Percentiles rank a stretch among this genome's conserved stretches.
These are phyloP conservation scores for Penicillium sp. DNA, from an alignment of 2,329 filamentous ascomycete species.

Conservation along the genomic window DNA sequence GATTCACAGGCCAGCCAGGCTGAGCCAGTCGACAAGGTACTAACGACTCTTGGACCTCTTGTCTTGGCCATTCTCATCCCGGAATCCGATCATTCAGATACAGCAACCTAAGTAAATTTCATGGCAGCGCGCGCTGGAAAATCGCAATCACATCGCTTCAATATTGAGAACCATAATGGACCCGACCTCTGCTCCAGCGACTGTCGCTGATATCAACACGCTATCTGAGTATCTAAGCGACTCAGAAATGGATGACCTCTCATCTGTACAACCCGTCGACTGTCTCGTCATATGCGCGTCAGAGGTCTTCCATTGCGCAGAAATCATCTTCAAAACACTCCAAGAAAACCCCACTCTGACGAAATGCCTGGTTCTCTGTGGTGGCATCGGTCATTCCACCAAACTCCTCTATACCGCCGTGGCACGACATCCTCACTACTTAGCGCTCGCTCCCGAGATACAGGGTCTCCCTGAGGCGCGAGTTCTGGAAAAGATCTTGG, in stretches of 20 bases:
- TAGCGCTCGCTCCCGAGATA: conserved; percentile 34
- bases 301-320: conserved; percentile 40
- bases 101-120: no score
- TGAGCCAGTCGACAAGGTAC: neutral
- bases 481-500: conserved; percentile 42
- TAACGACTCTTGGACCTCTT: no score
- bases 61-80: no score
- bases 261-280: conserved; percentile 31
- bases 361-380: conserved; percentile 45
- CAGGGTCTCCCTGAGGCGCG: conserved; percentile 44
- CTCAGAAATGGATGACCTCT: conserved; percentile 6
- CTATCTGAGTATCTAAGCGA: conserved; percentile 1
- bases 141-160: neutral
- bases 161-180: neutral
- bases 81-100: no score
- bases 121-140: no score
- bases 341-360: conserved; percentile 32
- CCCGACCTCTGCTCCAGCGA: neutral
- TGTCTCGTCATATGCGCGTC: conserved; percentile 47
- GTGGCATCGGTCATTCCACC: conserved; percentile 52
- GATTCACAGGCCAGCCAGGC: neutral
- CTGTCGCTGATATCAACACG: neutral
- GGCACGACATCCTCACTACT: conserved; percentile 29
- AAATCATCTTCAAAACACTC: conserved; percentile 38
- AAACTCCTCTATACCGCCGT: conserved; percentile 47